Evolutionary conservation across 176 grass and related monocot genomes (phyloP).

Genomic region (Elaeis guineensis): DNA sequence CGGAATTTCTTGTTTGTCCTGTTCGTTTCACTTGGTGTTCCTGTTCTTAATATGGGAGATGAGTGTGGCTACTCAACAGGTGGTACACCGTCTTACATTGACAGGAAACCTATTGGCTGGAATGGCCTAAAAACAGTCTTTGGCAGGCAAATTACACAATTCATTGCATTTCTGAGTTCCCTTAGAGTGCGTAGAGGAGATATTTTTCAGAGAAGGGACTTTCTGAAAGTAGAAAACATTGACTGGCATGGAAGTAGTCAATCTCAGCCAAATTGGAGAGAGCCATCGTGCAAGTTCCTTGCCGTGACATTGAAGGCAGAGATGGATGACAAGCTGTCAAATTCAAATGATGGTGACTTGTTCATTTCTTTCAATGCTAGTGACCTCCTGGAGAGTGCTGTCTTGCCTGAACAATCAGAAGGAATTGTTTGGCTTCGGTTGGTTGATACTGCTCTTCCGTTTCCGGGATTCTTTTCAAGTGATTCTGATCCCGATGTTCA

Average conservation of each 20-base stretch:
- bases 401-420: constrained; percentile 51
- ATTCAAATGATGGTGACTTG: constrained; percentile 39
- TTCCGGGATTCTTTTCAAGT: constrained; percentile 73
- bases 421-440: constrained; percentile 64
- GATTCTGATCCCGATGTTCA: constrained; percentile 28
- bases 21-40: constrained; percentile 72
- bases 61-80: constrained; percentile 63
- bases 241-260: constrained; percentile 61
- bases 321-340: constrained; percentile 11
- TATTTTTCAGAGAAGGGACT: constrained; percentile 70
- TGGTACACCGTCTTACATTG: constrained; percentile 52
- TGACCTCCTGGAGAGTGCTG: constrained; percentile 20
- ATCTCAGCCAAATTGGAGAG: constrained; percentile 57
- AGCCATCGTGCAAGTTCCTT: constrained; percentile 55
- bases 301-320: constrained; percentile 57
- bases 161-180: constrained; percentile 66
- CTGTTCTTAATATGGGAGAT: constrained; percentile 91
- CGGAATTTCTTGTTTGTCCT: constrained; percentile 74
- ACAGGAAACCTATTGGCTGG: constrained; percentile 66
- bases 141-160: constrained; percentile 61
- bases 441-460: constrained; percentile 85
- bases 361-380: constrained; percentile 80
- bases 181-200: constrained; percentile 48
- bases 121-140: constrained; percentile 44
- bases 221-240: constrained; percentile 85